A percentile compares a stretch with the other conserved stretches of the same genome.
Evolutionary conservation across 2,329 filamentous ascomycete genomes (phyloP).

Genomic region (Knoxdaviesia capensis): DNA sequence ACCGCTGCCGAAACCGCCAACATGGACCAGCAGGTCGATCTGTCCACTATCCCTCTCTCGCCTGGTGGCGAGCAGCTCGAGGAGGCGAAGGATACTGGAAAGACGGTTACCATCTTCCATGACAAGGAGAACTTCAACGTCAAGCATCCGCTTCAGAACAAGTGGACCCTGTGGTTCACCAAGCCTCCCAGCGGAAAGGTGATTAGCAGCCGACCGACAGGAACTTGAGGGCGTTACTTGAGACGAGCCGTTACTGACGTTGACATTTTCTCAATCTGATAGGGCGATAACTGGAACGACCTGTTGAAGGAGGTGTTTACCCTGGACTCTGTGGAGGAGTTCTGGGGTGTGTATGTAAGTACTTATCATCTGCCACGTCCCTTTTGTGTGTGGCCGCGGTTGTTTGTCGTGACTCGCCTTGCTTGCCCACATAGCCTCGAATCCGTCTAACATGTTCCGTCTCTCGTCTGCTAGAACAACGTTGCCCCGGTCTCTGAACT

Average conservation of each 20-base stretch:
- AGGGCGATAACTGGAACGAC: constrained; percentile 98
- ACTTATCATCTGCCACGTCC: background rate
- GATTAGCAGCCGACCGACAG: constrained; percentile 9
- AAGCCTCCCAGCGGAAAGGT: constrained; percentile 95
- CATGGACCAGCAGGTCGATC: constrained; percentile 38
- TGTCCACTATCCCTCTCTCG: constrained; percentile 48
- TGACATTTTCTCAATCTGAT: background rate
- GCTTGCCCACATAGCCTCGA: background rate
- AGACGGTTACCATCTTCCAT: constrained; percentile 87
- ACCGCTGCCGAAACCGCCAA: constrained; percentile 11
- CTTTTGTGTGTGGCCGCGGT: too few relatives aligned
- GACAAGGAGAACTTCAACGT: constrained; percentile 99
- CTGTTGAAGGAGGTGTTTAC: constrained; percentile 96
- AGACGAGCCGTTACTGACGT: background rate
- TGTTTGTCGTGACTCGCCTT: too few relatives aligned
- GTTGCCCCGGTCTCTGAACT: constrained; percentile 92
- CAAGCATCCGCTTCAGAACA: constrained; percentile 93
- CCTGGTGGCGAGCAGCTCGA: constrained; percentile 34
- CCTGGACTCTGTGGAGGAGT: constrained; percentile 96
- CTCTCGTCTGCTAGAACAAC: constrained; percentile 58
- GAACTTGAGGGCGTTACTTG: background rate
- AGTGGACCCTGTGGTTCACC: constrained; percentile 98
- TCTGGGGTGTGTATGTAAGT: constrained; percentile 97
- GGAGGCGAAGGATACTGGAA: constrained; percentile 27
- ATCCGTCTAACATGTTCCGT: background rate